phyloP scores from a whole-genome alignment of 805 yeast species.

The Kazachstania psychrophila region DNA sequence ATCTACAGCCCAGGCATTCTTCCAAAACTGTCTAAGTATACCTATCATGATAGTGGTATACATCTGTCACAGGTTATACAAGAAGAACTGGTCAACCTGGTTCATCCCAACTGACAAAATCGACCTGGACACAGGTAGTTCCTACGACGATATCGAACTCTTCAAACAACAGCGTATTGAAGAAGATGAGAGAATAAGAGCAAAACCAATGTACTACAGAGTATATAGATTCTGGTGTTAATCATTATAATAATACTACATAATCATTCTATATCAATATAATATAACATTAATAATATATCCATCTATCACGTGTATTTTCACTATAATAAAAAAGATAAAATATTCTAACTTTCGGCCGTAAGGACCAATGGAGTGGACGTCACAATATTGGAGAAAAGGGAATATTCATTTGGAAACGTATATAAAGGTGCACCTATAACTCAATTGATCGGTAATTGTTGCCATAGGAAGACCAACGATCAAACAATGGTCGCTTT shows the following conservation, averaged over 20 bases:
- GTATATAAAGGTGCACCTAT: too few relatives aligned
- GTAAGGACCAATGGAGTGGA: too few relatives aligned
- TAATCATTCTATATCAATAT: too few relatives aligned
- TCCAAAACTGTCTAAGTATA: conserved; percentile 44
- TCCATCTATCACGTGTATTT: too few relatives aligned
- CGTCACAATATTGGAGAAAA: too few relatives aligned
- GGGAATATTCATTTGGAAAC: too few relatives aligned
- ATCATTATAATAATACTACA: background rate
- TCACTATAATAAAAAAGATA: too few relatives aligned
- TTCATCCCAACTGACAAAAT: conserved; percentile 38
- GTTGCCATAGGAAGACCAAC: too few relatives aligned
- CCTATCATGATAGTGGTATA: conserved; percentile 40
- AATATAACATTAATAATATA: too few relatives aligned
- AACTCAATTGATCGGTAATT: too few relatives aligned
- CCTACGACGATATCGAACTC: conserved; percentile 38
- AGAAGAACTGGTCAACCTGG: conserved; percentile 25
- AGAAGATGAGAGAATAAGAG: conserved; percentile 25
- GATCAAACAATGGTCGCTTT: too few relatives aligned
- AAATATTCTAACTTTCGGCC: too few relatives aligned
- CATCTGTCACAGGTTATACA: conserved; percentile 38
- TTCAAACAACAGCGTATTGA: conserved; percentile 33
- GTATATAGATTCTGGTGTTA: conserved; percentile 30
- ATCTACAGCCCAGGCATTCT: conserved; percentile 35
- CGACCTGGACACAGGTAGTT: conserved; percentile 50
- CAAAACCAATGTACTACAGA: conserved; percentile 28